A percentile compares a stretch with the other conserved stretches of the same genome.
Conservation (phyloP, 805 yeast species). For the Pichia nakasei region DNA sequence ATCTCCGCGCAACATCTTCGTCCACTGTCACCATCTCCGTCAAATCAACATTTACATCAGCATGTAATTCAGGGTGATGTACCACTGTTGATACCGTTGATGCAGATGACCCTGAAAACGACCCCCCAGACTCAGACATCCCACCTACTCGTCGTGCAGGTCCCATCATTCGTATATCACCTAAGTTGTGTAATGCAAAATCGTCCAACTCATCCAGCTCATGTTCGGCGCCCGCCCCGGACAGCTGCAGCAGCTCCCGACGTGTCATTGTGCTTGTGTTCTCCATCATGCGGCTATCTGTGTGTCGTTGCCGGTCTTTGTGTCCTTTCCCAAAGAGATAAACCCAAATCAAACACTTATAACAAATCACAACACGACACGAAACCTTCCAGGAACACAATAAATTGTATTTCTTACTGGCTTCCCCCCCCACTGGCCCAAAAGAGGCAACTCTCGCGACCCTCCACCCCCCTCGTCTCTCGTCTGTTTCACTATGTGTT, state of each 20-base stretch:
- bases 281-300: neutral
- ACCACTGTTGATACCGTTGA: constrained; percentile 25
- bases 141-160: neutral
- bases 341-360: no score
- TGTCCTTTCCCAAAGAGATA: no score
- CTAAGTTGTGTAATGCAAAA: constrained; percentile 10
- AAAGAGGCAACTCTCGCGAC: no score
- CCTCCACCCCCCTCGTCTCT: no score
- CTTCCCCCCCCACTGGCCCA: no score
- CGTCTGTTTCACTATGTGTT: no score
- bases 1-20: neutral
- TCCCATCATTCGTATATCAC: constrained; percentile 1
- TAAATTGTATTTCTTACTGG: no score
- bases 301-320: neutral
- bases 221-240: no score
- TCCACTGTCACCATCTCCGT: constrained; percentile 1
- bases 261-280: neutral
- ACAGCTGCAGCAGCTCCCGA: neutral
- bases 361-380: no score
- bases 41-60: constrained; percentile 1
- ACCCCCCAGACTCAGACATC: constrained; percentile 12
- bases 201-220: constrained; percentile 11
- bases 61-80: constrained; percentile 8
- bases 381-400: no score
- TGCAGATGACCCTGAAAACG: constrained; percentile 18